These are phyloP conservation scores for Metschnikowia matae DNA, from an alignment of 805 yeast genomes.

Conservation along the genomic window DNA sequence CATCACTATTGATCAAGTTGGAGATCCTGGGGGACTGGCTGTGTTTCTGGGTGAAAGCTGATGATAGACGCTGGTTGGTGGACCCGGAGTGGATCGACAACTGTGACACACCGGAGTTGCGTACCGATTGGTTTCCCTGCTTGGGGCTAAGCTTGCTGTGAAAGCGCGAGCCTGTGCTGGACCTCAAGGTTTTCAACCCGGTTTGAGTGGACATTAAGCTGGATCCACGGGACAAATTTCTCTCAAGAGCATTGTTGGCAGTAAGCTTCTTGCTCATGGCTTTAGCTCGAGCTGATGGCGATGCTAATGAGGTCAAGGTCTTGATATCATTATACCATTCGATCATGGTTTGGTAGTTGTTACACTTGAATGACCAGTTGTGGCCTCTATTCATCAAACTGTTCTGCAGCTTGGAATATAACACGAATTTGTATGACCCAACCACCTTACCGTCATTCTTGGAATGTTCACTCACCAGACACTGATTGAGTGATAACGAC, in stretches of 20 bases:
- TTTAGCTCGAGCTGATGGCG: conserved; percentile 56
- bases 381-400: conserved; percentile 78
- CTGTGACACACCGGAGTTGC: conserved; percentile 9
- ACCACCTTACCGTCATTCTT: conserved; percentile 57
- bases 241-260: conserved; percentile 8
- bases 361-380: conserved; percentile 94
- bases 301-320: conserved; percentile 56
- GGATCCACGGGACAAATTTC: conserved; percentile 12
- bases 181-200: conserved; percentile 11
- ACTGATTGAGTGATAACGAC: conserved; percentile 75
- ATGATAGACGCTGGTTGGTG: conserved; percentile 27
- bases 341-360: conserved; percentile 72
- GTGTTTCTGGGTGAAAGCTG: conserved; percentile 35
- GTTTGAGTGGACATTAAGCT: conserved; percentile 12
- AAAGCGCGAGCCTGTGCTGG: conserved; percentile 6
- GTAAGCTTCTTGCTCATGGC: conserved; percentile 25
- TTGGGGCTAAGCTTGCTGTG: conserved; percentile 7
- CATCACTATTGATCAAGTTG: conserved; percentile 44
- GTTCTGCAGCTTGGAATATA: conserved; percentile 64
- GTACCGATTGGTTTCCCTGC: background rate
- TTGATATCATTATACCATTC: conserved; percentile 81
- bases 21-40: conserved; percentile 33
- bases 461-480: conserved; percentile 79
- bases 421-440: conserved; percentile 70
- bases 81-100: conserved; percentile 15